Conservation (phyloP, 2,329 filamentous ascomycete species). For the Aspergillus terreus region DNA sequence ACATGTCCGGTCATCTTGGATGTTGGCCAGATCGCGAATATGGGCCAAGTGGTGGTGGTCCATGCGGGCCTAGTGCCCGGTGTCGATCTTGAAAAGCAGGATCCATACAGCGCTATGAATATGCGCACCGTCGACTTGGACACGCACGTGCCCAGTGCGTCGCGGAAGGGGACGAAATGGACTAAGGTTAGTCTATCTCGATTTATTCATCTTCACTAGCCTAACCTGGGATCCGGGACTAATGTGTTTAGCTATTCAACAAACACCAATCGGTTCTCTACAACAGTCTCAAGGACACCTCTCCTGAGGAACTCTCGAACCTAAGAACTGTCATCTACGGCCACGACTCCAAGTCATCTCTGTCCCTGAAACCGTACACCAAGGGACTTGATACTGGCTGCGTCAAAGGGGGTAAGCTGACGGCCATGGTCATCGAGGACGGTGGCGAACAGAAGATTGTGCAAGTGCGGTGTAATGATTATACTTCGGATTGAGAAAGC, state of each 20-base stretch:
- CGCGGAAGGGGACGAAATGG: slow-evolving; percentile 60
- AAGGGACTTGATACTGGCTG: slow-evolving; percentile 86
- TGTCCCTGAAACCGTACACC: slow-evolving; percentile 65
- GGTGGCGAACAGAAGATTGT: slow-evolving; percentile 40
- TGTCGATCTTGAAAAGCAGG: slow-evolving; percentile 63
- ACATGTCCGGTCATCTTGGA: slow-evolving; percentile 73
- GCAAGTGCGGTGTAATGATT: slow-evolving; percentile 41
- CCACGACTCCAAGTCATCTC: slow-evolving; percentile 72
- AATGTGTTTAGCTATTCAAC: slow-evolving; percentile 44
- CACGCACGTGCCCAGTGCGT: slow-evolving; percentile 56
- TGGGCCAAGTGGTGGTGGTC: slow-evolving; percentile 68
- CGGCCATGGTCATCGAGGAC: slow-evolving; percentile 70
- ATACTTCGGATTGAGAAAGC: slow-evolving; percentile 15
- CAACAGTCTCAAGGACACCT: slow-evolving; percentile 14
- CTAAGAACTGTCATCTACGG: slow-evolving; percentile 76
- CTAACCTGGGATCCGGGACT: background rate
- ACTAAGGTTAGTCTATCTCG: slow-evolving; percentile 45
- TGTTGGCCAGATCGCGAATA: slow-evolving; percentile 58
- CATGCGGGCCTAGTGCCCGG: slow-evolving; percentile 84
- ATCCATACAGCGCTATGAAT: slow-evolving; percentile 83
- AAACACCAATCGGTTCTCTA: slow-evolving; percentile 38
- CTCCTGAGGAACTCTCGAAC: slow-evolving; percentile 18
- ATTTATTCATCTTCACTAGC: background rate
- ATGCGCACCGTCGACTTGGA: slow-evolving; percentile 74
- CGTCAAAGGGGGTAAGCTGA: slow-evolving; percentile 69